These are phyloP conservation scores for Trapa incisa DNA, from an alignment of 345 rosid species.

Conservation along the genomic window DNA sequence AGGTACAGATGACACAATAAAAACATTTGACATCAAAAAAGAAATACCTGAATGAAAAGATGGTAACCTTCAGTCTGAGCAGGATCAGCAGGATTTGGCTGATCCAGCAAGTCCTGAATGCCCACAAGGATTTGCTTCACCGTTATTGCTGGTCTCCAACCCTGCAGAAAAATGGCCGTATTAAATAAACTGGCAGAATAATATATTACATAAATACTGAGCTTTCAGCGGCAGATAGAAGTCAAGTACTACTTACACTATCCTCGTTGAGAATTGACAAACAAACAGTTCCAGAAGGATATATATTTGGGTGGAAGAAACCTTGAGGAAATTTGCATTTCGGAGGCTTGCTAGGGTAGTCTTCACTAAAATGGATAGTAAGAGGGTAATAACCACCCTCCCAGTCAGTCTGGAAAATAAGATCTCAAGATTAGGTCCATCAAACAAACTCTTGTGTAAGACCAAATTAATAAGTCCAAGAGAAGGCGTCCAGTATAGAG, in stretches of 20 bases:
- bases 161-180: slow-evolving; percentile 22
- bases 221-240: neutral
- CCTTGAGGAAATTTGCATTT: slow-evolving; percentile 77
- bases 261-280: slow-evolving; percentile 81
- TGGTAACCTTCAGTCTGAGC: slow-evolving; percentile 91
- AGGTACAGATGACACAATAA: neutral
- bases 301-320: slow-evolving; percentile 82
- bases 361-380: slow-evolving; percentile 69
- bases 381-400: slow-evolving; percentile 79
- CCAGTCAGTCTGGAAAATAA: slow-evolving; percentile 67
- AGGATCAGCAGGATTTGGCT: slow-evolving; percentile 78
- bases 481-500: too few species aligned
- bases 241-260: slow-evolving; percentile 34
- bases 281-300: slow-evolving; percentile 90
- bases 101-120: slow-evolving; percentile 80
- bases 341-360: slow-evolving; percentile 88
- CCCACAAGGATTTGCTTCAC: slow-evolving; percentile 90
- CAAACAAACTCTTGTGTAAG: neutral
- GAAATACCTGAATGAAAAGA: slow-evolving; percentile 68
- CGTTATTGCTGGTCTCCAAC: slow-evolving; percentile 90
- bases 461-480: too few species aligned
- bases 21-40: neutral
- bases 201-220: neutral
- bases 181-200: neutral
- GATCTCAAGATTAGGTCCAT: neutral